Evolutionary conservation across 192 early-diverging fungal species (phyloP), one percentile per base, ranked within the genome.

Genomic region (Tieghemiomyces parasiticus): DNA sequence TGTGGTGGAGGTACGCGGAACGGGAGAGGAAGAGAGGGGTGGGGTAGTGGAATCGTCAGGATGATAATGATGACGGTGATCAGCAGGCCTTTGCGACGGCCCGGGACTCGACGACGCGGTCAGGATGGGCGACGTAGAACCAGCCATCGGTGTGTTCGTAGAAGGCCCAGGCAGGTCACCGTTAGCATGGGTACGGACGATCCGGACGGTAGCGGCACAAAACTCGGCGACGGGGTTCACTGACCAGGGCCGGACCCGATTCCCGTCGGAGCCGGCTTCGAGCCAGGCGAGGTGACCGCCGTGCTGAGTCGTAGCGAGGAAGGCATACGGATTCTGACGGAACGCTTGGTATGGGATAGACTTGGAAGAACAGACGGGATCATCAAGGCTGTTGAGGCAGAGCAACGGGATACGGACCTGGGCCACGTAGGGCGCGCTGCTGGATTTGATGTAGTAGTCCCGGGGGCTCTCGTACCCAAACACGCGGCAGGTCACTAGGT

Each of bases 221-320:
- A 80, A 89, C 67, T 89, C 84, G 28, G 74, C 70, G 46, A 89
- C 67, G 6, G 87, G 83, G 14, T 79, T 75, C 14, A 78, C 74
- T 22, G 74, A 70, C 87, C 87, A 89, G n/a, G 79, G 66, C 24
- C 63, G 64, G 24, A 75, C 74, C 2, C 29, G 48, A 2, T 58
- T 34, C 1, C 58, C 59, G 28, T 44, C 48, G 30, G 65, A 56
- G 28, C 74, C 70, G 26, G 75, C 74, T 48, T 82, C 76, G 65
- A 88, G 89, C 84, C 85, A 97, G 2, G 91, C 95, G 60, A 97
- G 74, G 65, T 97, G 95, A n/a, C 95, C 95, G 49, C 95, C 95
- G 33, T 76, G 71, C 16, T 65, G 60, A 2, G 95, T 97, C 9
- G 81, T 77, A 4, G 84, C 92, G 20, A 97, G 68, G 0, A 93